Evolutionary conservation across 495 filamentous ascomycete species (phyloP).

Genomic region (Letharia columbiana): DNA sequence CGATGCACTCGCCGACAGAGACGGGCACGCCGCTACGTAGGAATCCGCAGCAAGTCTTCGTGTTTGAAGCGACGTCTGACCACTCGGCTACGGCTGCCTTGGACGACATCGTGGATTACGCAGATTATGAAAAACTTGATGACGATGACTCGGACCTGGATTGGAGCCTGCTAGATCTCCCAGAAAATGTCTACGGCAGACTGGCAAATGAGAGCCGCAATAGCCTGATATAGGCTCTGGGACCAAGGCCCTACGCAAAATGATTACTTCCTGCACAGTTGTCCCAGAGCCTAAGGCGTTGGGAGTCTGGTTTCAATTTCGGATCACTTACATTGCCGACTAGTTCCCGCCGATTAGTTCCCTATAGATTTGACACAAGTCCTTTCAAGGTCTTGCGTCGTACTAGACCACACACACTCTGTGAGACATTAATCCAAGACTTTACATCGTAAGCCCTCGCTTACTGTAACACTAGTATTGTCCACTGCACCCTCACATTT

Average conservation of each 20-base stretch:
- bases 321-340: not conserved
- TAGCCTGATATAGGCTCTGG: not conserved
- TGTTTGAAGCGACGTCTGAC: not conserved
- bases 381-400: not conserved
- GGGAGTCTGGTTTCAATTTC: not conserved
- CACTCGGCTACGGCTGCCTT: not conserved
- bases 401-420: not conserved
- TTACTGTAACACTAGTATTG: not conserved
- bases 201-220: not conserved
- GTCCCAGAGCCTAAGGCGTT: not conserved
- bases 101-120: not conserved
- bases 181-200: not conserved
- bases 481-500: not conserved
- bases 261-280: too few species aligned
- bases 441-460: not conserved
- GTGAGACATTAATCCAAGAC: not conserved
- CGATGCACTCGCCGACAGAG: not conserved
- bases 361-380: not conserved
- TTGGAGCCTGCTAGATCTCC: not conserved
- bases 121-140: not conserved
- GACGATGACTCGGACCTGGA: not conserved
- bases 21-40: constrained; percentile 1
- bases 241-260: too few species aligned
- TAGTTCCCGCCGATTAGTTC: too few species aligned
- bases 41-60: not conserved